These are phyloP conservation scores for Metarhizium humberi DNA, from an alignment of 2,329 filamentous ascomycete genomes.

Conservation along the genomic window DNA sequence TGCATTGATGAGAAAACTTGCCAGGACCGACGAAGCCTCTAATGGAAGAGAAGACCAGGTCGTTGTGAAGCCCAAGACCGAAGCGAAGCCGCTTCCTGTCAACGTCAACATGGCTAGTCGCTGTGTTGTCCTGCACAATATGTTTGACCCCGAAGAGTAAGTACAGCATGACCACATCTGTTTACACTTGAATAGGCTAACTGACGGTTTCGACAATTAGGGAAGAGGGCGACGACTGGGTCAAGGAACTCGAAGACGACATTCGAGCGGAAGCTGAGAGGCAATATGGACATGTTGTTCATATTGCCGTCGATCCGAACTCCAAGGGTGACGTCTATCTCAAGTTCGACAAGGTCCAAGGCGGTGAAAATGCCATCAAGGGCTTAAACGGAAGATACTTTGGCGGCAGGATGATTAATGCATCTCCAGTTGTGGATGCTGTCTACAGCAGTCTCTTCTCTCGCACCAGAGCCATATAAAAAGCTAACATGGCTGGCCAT, in stretches of 20 bases:
- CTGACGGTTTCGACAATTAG: conserved; percentile 30
- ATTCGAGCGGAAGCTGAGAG: conserved; percentile 85
- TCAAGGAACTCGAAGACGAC: conserved; percentile 90
- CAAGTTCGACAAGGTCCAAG: conserved; percentile 93
- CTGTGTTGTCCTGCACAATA: conserved; percentile 89
- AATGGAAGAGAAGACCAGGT: conserved; percentile 61
- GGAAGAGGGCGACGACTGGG: conserved; percentile 79
- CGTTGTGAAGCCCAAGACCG: conserved; percentile 68
- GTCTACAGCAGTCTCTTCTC: conserved; percentile 97
- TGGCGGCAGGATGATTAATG: conserved; percentile 84
- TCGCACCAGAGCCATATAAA: conserved; percentile 70
- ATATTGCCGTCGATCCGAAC: conserved; percentile 90
- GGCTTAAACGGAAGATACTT: conserved; percentile 96
- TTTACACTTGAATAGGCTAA: background rate
- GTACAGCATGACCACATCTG: conserved; percentile 26
- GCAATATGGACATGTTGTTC: conserved; percentile 95
- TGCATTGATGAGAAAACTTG: conserved; percentile 96
- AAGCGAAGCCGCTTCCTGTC: conserved; percentile 68
- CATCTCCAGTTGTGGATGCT: conserved; percentile 92
- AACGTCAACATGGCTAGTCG: conserved; percentile 88
- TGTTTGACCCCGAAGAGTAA: conserved; percentile 89
- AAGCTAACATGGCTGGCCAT: conserved; percentile 40
- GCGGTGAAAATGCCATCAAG: conserved; percentile 95
- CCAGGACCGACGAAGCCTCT: conserved; percentile 77
- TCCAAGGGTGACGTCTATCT: conserved; percentile 95